Evolutionary conservation across 208 protist genomes (phyloP), one percentile per base, ranked within the genome.

Genomic region (Angomonas deanei): DNA sequence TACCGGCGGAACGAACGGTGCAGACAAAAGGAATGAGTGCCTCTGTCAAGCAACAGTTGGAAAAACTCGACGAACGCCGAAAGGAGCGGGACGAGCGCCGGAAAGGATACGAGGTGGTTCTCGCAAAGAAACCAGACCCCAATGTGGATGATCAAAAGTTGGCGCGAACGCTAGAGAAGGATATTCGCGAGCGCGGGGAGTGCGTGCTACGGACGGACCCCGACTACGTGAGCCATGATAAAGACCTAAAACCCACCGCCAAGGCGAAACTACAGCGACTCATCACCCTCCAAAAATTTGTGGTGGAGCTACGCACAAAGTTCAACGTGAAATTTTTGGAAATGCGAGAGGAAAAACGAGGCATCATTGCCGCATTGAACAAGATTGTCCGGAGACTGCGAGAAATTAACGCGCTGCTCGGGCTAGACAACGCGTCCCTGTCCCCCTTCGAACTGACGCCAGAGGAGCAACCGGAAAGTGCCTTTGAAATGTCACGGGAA

Each of bases 301-400:
- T 98, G 26, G 73, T 96, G 6, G 54, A 66, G 1, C 50, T 97
- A 55, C 87, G 95, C 56, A 76, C 79, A 36, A 70, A 65, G 13
- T 99, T 98, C 78, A 99, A 99, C 64, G 77, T 88, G 24, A 78
- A 84, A 34, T 68, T 99, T 1, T 58, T 97, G 10, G 61, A 60
- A 27, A 58, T 98, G 31, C 82, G 96, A 0, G 81, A 96, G 57
- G 70, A 97, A 24, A 99, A 99, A 76, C 32, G 62, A 13, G 27
- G 52, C 8, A 58, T 93, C 5, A 80, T 96, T 26, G 64, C 61
- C 6, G 70, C 81, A 0, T 79, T 98, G 31, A 86, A 85, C 46
- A 26, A n/a, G 0, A 50, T 96, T 38, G 72, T 84, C 36, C 48
- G 36, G 0, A 73, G 87, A 13, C 88, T 98, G 26, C 26, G 49